These are phyloP conservation scores for Phyllosticta citribraziliensis DNA, from an alignment of 2,329 filamentous ascomycete genomes.

Conservation along the genomic window DNA sequence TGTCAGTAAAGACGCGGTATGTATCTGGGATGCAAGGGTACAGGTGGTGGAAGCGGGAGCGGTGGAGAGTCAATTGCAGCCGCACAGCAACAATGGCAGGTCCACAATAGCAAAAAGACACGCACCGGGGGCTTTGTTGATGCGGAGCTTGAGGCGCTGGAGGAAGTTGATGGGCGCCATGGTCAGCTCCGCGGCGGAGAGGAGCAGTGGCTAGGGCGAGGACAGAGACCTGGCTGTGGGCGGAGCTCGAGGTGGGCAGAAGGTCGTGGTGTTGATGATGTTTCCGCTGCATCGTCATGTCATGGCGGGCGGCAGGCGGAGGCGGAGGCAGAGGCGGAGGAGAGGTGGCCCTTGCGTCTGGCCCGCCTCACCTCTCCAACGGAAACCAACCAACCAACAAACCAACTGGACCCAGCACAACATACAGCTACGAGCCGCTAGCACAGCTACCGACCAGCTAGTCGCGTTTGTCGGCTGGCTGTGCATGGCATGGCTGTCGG, in stretches of 20 bases:
- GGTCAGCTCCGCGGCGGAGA: neutral
- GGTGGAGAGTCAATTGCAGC: neutral
- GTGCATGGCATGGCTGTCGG: neutral
- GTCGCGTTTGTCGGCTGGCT: neutral
- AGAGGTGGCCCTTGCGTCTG: neutral
- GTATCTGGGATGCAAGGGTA: conserved; percentile 15
- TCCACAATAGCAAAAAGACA: neutral
- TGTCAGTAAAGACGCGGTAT: conserved; percentile 15
- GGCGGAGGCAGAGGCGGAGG: neutral
- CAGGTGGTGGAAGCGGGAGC: conserved; percentile 14
- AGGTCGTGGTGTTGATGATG: neutral
- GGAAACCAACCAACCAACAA: neutral
- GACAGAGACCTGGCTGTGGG: no score
- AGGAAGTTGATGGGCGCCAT: conserved; percentile 28
- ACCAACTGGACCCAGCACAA: neutral
- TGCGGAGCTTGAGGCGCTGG: conserved; percentile 23
- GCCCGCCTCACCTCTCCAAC: neutral
- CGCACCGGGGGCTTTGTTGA: conserved; percentile 14
- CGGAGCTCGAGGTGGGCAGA: no score
- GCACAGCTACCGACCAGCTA: neutral
- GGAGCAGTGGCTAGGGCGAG: no score
- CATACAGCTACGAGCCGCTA: no score
- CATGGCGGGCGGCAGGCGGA: neutral
- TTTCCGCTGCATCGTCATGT: neutral
- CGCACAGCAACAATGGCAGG: neutral